Percentiles rank a stretch among this genome's conserved stretches.
These are phyloP conservation scores for Eucalyptus cloeziana DNA, from an alignment of 345 rosid species.

Conservation along the genomic window DNA sequence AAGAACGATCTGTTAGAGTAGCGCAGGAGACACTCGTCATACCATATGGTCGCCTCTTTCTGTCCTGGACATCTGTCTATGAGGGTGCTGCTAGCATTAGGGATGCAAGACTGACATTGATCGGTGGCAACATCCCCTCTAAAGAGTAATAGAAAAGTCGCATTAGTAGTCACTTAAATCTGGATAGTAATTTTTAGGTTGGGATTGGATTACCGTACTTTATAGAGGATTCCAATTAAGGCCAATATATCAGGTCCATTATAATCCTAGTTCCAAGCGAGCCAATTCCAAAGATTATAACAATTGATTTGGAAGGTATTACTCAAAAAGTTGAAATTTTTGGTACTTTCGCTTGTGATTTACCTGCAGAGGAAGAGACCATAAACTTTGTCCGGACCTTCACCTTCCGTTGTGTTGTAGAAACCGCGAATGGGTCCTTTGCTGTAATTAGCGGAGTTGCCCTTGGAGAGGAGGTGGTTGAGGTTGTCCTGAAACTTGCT, in stretches of 20 bases:
- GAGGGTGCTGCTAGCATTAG: not conserved
- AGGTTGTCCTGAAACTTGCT: not conserved
- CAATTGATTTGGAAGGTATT: not conserved
- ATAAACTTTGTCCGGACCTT: not conserved
- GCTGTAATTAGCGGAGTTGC: not conserved
- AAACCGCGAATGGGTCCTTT: not conserved
- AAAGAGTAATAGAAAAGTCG: rapidly evolving
- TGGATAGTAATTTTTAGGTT: not conserved
- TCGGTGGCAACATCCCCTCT: not conserved
- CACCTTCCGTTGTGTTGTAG: not conserved
- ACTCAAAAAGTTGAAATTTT: not conserved
- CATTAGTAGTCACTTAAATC: not conserved
- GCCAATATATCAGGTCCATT: not conserved
- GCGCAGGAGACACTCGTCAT: constrained; percentile 19
- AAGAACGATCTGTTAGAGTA: constrained; percentile 7
- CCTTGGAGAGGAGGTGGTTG: not conserved
- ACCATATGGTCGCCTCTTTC: constrained; percentile 20
- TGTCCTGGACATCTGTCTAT: constrained; percentile 2
- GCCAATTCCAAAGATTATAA: not conserved
- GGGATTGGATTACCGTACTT: not conserved
- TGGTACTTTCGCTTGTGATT: not conserved
- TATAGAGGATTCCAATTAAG: not conserved
- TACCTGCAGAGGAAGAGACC: constrained; percentile 2
- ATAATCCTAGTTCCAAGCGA: not conserved
- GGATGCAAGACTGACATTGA: not conserved